These are phyloP conservation scores for Aspergillus tubingensis DNA, from an alignment of 2,329 filamentous ascomycete genomes.

Conservation along the genomic window DNA sequence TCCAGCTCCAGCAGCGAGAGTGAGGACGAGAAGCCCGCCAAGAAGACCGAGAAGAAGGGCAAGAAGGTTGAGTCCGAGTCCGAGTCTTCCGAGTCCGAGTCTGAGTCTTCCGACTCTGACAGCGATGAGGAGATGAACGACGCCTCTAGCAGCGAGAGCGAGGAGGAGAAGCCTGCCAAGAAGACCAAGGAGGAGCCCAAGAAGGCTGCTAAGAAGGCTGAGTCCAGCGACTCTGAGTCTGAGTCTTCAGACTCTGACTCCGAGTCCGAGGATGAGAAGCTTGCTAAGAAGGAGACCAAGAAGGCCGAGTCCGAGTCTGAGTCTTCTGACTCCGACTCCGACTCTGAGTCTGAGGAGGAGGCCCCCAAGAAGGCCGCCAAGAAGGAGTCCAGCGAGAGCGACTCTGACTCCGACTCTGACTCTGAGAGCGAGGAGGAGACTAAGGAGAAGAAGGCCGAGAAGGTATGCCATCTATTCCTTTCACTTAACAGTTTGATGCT, in stretches of 20 bases:
- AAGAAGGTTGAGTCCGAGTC: slow-evolving; percentile 35
- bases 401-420: slow-evolving; percentile 32
- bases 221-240: slow-evolving; percentile 31
- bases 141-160: slow-evolving; percentile 37
- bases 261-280: slow-evolving; percentile 41
- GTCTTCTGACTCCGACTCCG: slow-evolving; percentile 18
- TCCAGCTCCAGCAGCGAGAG: slow-evolving; percentile 36
- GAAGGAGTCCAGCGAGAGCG: slow-evolving; percentile 34
- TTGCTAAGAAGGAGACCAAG: slow-evolving; percentile 37
- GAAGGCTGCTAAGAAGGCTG: slow-evolving; percentile 30
- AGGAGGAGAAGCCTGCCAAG: slow-evolving; percentile 41
- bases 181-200: slow-evolving; percentile 29
- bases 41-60: slow-evolving; percentile 30
- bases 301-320: slow-evolving; percentile 41
- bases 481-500: slow-evolving; percentile 3
- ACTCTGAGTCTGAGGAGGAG: slow-evolving; percentile 24
- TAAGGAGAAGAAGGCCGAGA: slow-evolving; percentile 29
- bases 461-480: slow-evolving; percentile 21
- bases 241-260: slow-evolving; percentile 31
- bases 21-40: slow-evolving; percentile 41
- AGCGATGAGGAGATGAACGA: slow-evolving; percentile 37
- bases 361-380: slow-evolving; percentile 29
- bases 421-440: slow-evolving; percentile 25
- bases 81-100: slow-evolving; percentile 34
- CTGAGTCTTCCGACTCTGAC: slow-evolving; percentile 31